These are phyloP conservation scores for Cladophialophora chaetospira DNA, from an alignment of 2,329 filamentous ascomycete species.

Conservation along the genomic window DNA sequence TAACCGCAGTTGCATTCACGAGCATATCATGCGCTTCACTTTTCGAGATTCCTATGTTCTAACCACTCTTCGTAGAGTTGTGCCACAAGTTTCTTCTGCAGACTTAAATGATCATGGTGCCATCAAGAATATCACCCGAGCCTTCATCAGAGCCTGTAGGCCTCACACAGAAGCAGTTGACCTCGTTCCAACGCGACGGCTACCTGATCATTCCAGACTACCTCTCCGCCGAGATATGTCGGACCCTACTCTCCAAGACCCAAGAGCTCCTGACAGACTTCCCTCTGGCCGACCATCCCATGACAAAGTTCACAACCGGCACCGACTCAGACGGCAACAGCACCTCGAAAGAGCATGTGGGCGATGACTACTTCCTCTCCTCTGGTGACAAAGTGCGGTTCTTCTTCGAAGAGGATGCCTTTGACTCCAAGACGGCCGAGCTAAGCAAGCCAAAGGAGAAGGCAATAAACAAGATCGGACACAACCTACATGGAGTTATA, in stretches of 20 bases:
- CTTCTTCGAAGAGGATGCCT: constrained; percentile 96
- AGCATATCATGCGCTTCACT: too few species aligned
- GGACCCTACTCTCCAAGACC: constrained; percentile 72
- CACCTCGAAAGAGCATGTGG: constrained; percentile 65
- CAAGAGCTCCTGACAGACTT: constrained; percentile 73
- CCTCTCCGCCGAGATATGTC: constrained; percentile 48
- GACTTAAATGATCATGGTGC: constrained; percentile 25
- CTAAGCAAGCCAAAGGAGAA: constrained; percentile 77
- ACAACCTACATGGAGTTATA: constrained; percentile 72
- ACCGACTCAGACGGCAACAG: constrained; percentile 58
- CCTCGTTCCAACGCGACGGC: constrained; percentile 69
- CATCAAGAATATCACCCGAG: constrained; percentile 27
- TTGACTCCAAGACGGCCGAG: constrained; percentile 60
- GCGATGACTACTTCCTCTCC: constrained; percentile 89
- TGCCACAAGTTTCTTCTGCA: too few species aligned
- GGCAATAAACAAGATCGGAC: constrained; percentile 88
- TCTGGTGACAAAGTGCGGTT: constrained; percentile 92
- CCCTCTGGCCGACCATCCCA: constrained; percentile 78
- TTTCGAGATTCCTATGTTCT: too few species aligned
- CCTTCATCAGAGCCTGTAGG: constrained; percentile 19
- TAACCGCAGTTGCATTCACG: too few species aligned
- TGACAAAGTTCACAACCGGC: constrained; percentile 92
- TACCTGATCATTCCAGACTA: constrained; percentile 85
- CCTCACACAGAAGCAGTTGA: constrained; percentile 31
- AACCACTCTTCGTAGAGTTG: too few species aligned